Evolutionary conservation across 2,329 filamentous ascomycete species (phyloP), one percentile per base, ranked within the genome.

Genomic region (Didymella lethalis): DNA sequence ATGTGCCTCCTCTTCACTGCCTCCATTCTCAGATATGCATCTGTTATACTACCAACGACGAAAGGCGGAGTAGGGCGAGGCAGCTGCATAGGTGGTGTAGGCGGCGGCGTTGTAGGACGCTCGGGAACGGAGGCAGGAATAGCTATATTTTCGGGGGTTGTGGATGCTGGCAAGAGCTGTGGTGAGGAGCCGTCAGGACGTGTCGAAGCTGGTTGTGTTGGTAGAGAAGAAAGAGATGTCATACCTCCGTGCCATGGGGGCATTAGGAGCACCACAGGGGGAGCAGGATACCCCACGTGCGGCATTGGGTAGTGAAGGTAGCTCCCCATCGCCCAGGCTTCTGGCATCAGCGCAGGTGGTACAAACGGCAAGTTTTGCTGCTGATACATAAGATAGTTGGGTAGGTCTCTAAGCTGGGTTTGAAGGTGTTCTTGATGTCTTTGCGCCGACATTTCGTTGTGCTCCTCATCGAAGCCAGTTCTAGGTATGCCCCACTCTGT

Each of bases 1-100:
- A 51, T n/a, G 23, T 51, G 36, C 26, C 29, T 41, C 7, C 25
- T 32, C 43, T 34, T 49, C 12, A 40, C 56, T 20, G 46, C 56
- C 26, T 58, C 38, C 11, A 58, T 46, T 32, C 56, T 58, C n/a
- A 41, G 10, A 23, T 45, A 54, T 1, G 56, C 56, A n/a, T 58
- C 49, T 16, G 49, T 54, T 6, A 58, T 14, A 25, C 31, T 29
- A 11, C 56, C 56, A 40, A 54, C 49, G 11, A 58, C 29, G 20
- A 41, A 58, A 3, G 49, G 46, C 8, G 51, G 46, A 7, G 18
- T 20, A 7, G 18, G 48, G 23, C 16, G 34, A 52, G 34, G 40
- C 26, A 11, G 16, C 3, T 43, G 12, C 6, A 40, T 25, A 32
- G 38, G 48, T 11, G 38, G 32, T 26, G 34, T 48, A n/a, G 26